These are phyloP conservation scores for Loxodes magnus DNA, from an alignment of 73 alveolate genomes.

Conservation along the genomic window DNA sequence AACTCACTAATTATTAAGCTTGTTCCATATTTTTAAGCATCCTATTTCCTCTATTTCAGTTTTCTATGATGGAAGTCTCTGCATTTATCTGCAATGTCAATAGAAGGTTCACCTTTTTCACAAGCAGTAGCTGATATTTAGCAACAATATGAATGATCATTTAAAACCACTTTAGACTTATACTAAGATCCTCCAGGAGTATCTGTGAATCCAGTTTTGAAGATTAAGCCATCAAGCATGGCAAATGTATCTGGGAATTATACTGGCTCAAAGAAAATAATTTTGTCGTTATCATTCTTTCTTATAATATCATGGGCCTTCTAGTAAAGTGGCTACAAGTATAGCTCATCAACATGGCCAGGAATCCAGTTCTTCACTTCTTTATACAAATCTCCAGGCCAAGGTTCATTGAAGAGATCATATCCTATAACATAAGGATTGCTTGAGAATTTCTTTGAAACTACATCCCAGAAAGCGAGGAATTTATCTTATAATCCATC, in stretches of 20 bases:
- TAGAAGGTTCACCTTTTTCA: constrained; percentile 63
- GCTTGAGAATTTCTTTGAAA: constrained; percentile 27
- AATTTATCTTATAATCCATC: constrained; percentile 58
- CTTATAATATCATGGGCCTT: constrained; percentile 41
- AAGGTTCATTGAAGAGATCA: constrained; percentile 78
- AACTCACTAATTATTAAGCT: constrained; percentile 48
- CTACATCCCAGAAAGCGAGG: constrained; percentile 61
- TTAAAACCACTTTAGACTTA: constrained; percentile 37
- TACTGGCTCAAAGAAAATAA: constrained; percentile 71
- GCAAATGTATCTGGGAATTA: constrained; percentile 62
- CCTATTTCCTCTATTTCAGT: constrained; percentile 28
- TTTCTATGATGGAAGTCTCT: constrained; percentile 45
- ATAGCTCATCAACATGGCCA: constrained; percentile 45
- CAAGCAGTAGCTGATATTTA: constrained; percentile 42
- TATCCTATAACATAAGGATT: constrained; percentile 58
- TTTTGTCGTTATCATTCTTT: constrained; percentile 41
- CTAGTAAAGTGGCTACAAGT: constrained; percentile 51
- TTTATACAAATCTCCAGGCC: constrained; percentile 44
- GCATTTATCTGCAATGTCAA: constrained; percentile 37
- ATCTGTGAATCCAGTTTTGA: constrained; percentile 40
- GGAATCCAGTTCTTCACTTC: constrained; percentile 39
- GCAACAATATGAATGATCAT: constrained; percentile 80
- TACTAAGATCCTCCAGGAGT: constrained; percentile 49
- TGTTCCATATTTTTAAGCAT: constrained; percentile 26
- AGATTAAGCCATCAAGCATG: constrained; percentile 40